A percentile compares a stretch with the other conserved stretches of the same genome.
Evolutionary conservation across 1,284 basidiomycete genomes (phyloP).

Genomic region (Fistulina hepatica): DNA sequence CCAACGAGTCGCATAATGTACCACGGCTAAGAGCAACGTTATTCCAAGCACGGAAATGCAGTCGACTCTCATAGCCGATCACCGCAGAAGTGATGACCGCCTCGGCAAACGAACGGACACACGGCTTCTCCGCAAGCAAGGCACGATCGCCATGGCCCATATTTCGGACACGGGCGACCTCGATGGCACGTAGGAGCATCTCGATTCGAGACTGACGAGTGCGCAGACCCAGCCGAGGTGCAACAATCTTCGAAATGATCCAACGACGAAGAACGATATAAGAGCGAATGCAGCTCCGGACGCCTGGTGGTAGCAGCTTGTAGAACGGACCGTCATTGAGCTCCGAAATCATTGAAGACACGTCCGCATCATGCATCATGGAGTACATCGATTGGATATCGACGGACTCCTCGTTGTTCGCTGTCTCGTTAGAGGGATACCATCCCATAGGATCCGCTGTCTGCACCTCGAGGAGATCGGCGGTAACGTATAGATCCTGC

Average conservation of each 20-base stretch:
- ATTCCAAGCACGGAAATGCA: conserved; percentile 64
- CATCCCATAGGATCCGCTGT: conserved; percentile 66
- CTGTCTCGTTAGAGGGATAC: conserved; percentile 50
- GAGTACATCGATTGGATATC: conserved; percentile 70
- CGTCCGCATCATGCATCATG: conserved; percentile 57
- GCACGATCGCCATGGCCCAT: conserved; percentile 23
- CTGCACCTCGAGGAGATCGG: conserved; percentile 70
- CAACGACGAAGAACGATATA: conserved; percentile 67
- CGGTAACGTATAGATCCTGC: conserved; percentile 63
- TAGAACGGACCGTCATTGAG: conserved; percentile 57
- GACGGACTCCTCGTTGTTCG: conserved; percentile 41
- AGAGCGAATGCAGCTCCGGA: conserved; percentile 63
- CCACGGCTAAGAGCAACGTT: conserved; percentile 50
- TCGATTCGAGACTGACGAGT: conserved; percentile 63
- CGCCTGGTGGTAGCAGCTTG: conserved; percentile 57
- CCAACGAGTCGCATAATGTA: conserved; percentile 48
- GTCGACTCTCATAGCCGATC: conserved; percentile 62
- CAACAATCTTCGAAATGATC: conserved; percentile 57
- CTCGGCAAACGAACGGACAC: conserved; percentile 68
- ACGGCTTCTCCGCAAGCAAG: conserved; percentile 36
- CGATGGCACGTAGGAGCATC: conserved; percentile 53
- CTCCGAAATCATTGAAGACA: conserved; percentile 59
- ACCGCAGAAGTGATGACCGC: conserved; percentile 59
- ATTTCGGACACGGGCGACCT: conserved; percentile 54
- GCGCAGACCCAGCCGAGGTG: conserved; percentile 47